These are phyloP conservation scores for Lactarius quietus DNA, from an alignment of 768 basidiomycete genomes.

Conservation along the genomic window DNA sequence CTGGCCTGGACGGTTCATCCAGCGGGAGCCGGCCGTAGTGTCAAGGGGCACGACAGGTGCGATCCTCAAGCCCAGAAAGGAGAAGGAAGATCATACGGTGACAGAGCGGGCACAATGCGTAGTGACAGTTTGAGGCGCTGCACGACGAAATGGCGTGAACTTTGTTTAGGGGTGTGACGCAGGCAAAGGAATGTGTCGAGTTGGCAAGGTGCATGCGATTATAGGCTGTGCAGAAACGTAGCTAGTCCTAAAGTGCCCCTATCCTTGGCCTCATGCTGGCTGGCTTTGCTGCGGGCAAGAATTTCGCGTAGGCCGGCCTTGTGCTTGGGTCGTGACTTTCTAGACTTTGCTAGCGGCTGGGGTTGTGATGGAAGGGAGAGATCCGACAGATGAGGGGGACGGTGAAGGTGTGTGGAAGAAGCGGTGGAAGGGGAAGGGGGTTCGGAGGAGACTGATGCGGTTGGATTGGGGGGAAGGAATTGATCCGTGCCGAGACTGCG, in stretches of 20 bases:
- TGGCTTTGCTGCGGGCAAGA: conserved; percentile 57
- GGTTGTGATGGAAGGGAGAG: neutral
- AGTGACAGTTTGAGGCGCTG: neutral
- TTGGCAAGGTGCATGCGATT: neutral
- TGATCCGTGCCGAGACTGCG: conserved; percentile 15
- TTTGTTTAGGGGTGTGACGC: neutral
- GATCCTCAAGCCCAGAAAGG: neutral
- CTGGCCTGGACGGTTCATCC: conserved; percentile 63
- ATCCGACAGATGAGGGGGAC: neutral
- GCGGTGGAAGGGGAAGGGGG: neutral
- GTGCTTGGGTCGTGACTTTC: conserved; percentile 45
- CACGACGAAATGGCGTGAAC: neutral
- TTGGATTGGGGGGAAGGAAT: neutral
- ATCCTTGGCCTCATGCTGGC: conserved; percentile 38
- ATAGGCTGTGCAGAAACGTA: conserved; percentile 19
- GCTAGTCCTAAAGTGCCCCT: conserved; percentile 10
- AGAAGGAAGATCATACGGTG: neutral
- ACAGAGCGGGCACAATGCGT: neutral
- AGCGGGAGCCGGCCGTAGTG: conserved; percentile 5
- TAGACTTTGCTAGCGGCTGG: conserved; percentile 7
- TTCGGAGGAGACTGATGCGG: neutral
- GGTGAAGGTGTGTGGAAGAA: conserved; percentile 4
- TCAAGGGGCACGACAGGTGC: conserved; percentile 40
- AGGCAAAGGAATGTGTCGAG: neutral
- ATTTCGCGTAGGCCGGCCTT: conserved; percentile 58